These are phyloP conservation scores for Lolium multiflorum DNA, from an alignment of 176 grass and related monocot species.

Conservation along the genomic window DNA sequence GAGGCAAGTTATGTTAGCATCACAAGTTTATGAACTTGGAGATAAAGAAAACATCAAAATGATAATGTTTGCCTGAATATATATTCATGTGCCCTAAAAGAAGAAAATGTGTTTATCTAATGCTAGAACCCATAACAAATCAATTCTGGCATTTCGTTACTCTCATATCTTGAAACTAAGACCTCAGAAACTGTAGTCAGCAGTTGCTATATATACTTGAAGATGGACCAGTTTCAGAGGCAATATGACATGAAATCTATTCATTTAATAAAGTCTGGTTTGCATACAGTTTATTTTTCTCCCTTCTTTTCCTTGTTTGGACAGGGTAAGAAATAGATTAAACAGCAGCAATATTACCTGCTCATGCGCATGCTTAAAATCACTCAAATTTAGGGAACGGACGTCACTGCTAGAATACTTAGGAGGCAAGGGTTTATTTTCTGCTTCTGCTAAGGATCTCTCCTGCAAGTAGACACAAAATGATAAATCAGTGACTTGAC, in stretches of 20 bases:
- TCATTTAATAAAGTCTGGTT: not conserved
- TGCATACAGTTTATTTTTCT: not conserved
- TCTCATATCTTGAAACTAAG: not conserved
- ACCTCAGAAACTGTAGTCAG: not conserved
- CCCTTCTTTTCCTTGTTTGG: not conserved
- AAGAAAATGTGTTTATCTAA: not conserved
- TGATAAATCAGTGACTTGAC: not conserved
- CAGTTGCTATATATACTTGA: constrained; percentile 15
- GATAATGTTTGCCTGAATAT: constrained; percentile 30
- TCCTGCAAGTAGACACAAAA: constrained; percentile 59
- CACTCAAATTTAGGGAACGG: constrained; percentile 66
- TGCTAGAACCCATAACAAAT: not conserved
- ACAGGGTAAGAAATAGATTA: not conserved
- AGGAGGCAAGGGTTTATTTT: constrained; percentile 62
- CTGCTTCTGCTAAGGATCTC: constrained; percentile 64
- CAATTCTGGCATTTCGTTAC: not conserved
- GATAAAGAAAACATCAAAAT: not conserved
- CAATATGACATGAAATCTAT: not conserved
- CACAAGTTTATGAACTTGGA: not conserved
- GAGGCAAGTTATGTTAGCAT: not conserved
- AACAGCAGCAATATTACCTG: constrained; percentile 58
- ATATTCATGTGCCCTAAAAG: not conserved
- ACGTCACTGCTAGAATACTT: constrained; percentile 66
- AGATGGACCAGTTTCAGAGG: not conserved
- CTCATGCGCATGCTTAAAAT: constrained; percentile 89